Evolutionary conservation across 1,284 basidiomycete genomes (phyloP).

Genomic region (Fistulinella cinereoalba): DNA sequence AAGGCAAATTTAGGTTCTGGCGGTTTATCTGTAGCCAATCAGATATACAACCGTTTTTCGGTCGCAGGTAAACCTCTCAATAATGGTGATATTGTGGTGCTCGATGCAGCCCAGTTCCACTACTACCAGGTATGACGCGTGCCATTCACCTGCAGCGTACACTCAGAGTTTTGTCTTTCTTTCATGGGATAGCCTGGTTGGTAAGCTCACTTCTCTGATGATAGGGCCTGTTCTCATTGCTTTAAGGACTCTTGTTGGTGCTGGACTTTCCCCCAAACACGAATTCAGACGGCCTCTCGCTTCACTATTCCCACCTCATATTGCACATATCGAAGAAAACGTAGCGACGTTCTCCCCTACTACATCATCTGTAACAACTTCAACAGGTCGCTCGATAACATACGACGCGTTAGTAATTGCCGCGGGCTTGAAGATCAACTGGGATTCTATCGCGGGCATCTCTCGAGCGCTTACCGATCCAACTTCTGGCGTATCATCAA

Average conservation of each 20-base stretch:
- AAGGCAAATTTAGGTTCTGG: conserved; percentile 57
- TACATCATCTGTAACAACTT: conserved; percentile 70
- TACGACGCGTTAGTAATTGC: conserved; percentile 92
- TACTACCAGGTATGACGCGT: conserved; percentile 63
- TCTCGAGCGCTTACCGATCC: conserved; percentile 75
- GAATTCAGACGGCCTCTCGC: conserved; percentile 67
- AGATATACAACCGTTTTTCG: conserved; percentile 79
- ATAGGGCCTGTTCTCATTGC: conserved; percentile 4
- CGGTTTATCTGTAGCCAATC: conserved; percentile 77
- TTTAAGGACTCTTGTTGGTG: conserved; percentile 86
- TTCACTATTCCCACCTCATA: conserved; percentile 70
- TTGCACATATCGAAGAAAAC: conserved; percentile 73
- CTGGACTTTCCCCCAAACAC: conserved; percentile 73
- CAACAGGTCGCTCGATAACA: conserved; percentile 66
- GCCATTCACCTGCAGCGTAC: conserved; percentile 1
- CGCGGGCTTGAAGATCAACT: conserved; percentile 86
- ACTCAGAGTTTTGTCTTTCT: conserved; percentile 7
- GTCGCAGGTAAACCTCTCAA: conserved; percentile 65
- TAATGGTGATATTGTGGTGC: conserved; percentile 76
- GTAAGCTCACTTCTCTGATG: conserved; percentile 36
- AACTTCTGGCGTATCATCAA: conserved; percentile 84
- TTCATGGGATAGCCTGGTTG: conserved; percentile 68
- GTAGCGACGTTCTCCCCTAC: conserved; percentile 78
- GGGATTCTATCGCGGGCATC: conserved; percentile 76
- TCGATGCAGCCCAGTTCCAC: conserved; percentile 76